Evolutionary conservation across 345 rosid species (phyloP), one percentile per base, ranked within the genome.

Genomic region (Lumnitzera littorea): DNA sequence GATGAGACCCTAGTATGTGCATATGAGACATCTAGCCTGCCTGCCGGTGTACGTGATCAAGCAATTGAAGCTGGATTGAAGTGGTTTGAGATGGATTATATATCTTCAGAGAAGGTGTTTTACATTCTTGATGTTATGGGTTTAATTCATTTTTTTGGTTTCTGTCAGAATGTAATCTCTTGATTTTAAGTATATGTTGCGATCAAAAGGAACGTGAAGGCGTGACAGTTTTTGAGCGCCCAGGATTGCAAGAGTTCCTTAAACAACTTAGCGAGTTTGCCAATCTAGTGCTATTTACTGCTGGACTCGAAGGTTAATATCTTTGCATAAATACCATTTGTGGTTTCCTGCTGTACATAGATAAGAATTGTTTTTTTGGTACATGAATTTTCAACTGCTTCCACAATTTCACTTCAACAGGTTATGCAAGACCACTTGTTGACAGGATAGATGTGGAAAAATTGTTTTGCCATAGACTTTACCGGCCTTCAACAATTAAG

Each of bases 1-100:
- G 99, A 95, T 69, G 99, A 95, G 73, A 95, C 98, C 46, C 80
- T 95, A 55, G 89, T 95, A 31, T 88, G 98, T 57, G 95, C 99
- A 2, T 95, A 87, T 13, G 99, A 95, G 81, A 82, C 89, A 0
- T 84, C 91, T 9, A 88, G 90, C 69, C 68, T 95, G 55, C 95
- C 99, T 51, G 72, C 73, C 66, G 31, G 75, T 55, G 69, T 87
- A 12, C 84, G 85, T 2, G 74, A 64, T 64, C 88, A 84, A 78
- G 98, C 96, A 36, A 75, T 68, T 12, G 94, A 85, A 66, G 83
- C 88, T 9, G 94, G 98, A 24, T 62, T 95, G 72, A 80, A 80
- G 67, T 88, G 96, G 88, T 95, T 95, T 69, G 96, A 95, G 68
- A 67, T 95, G 6, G 91, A 95, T 71, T 95, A 97, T 29, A 60